Base-by-base conservation (phyloP, 2,329 filamentous ascomycete genomes). In the Rachicladosporium sp. region DNA sequence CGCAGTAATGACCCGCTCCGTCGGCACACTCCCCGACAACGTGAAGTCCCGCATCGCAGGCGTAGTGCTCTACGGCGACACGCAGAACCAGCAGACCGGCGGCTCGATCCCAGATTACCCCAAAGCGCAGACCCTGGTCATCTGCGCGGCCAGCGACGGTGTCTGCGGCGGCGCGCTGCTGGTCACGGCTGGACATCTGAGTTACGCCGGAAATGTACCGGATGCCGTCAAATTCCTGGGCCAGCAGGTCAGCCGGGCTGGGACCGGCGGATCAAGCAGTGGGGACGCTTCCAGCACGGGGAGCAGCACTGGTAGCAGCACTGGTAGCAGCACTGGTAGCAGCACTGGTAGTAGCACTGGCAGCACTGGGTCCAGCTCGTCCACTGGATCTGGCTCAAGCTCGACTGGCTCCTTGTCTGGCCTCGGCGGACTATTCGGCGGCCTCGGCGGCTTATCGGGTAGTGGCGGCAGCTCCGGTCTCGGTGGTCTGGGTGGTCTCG, bases 11-110 rank as follows among this genome's bases (percentile, higher is more conserved):
- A 57, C 58, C 2, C 54, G 50, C 9, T 21, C 31, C 10, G 10
- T 39, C n/a, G 29, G 31, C 23, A 34, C 37, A 12, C 37, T 39
- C 8, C 31, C 34, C 6, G 31, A 23, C n/a, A 15, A 29, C 37
- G 7, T 33, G 10, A 23, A 39, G 30, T 29, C 31, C 9, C 29
- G 33, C 11, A 29, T 40, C n/a, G 29, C 29, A 8, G 38, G 36
- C 11, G 33, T 34, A 10, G 13, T 40, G 10, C 50, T 63, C 10
- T 65, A 61, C 35, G 61, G 62, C 9, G 60, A 65, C 49, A 64
- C 62, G 5, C 53, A 55, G 43, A 64, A 64, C 37, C 35, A 40
- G 37, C 60, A 63, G 47, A 60, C 62, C 37, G 39, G 42, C 21
- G 59, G 61, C 9, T 43, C 47, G 8, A 62, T 32, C 33, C 3